phyloP scores from a whole-genome alignment of 1,139 yeast genomes.

The Ogataea hybrid region DNA sequence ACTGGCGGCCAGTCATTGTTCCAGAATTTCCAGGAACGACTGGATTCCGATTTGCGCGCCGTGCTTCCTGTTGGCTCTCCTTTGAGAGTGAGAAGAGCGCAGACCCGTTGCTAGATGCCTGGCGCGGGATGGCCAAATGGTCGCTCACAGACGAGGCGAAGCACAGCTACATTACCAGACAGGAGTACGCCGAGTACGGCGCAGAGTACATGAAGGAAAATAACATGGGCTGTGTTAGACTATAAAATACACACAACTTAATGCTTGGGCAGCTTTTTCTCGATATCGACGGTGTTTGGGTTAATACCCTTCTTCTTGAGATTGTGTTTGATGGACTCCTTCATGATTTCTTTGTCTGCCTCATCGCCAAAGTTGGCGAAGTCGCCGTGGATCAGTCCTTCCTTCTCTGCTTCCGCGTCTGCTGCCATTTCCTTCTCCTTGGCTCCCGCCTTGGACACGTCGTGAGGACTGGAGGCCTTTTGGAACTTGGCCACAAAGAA shows the following conservation, averaged over 20 bases:
- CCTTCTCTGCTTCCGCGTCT: constrained; percentile 74
- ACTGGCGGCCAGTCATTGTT: constrained; percentile 84
- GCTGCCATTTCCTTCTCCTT: constrained; percentile 80
- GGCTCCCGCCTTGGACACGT: constrained; percentile 84
- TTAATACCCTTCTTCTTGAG: constrained; percentile 81
- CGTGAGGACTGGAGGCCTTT: constrained; percentile 85
- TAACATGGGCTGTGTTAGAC: constrained; percentile 51
- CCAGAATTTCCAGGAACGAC: constrained; percentile 63
- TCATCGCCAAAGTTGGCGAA: constrained; percentile 78
- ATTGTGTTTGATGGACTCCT: constrained; percentile 67
- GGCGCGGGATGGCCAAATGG: constrained; percentile 95
- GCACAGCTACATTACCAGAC: constrained; percentile 53
- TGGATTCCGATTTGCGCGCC: constrained; percentile 62
- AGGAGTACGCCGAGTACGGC: constrained; percentile 87
- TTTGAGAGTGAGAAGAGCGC: constrained; percentile 60
- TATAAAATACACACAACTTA: constrained; percentile 7
- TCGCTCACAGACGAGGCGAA: constrained; percentile 48
- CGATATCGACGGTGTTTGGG: constrained; percentile 46
- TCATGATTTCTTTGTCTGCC: constrained; percentile 74
- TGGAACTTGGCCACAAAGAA: constrained; percentile 96
- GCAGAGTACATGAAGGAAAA: constrained; percentile 88
- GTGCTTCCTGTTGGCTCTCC: constrained; percentile 70
- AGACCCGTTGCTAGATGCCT: constrained; percentile 76
- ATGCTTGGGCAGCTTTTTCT: constrained; percentile 24
- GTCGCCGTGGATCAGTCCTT: constrained; percentile 80